Base-by-base conservation (phyloP, 352 stramenopile genomes). In the Phytopythium kandeliae region DNA sequence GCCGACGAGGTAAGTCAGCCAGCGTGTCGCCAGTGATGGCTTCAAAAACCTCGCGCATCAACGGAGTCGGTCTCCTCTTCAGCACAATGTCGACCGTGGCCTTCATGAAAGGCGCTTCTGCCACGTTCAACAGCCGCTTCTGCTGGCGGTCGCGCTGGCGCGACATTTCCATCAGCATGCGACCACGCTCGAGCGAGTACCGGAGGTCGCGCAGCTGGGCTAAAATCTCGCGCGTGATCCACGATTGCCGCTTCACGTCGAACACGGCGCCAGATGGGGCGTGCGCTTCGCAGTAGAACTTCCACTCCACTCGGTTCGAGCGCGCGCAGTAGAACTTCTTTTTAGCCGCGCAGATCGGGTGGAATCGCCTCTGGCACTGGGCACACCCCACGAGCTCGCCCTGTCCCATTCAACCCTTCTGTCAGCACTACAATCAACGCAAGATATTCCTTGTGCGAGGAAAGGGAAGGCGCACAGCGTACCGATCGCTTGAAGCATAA, bases 121-220 rank as follows among this genome's bases (percentile, higher is more conserved):
- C 87, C 0, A 82, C 17, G 53, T 81, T 85, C 33, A 92, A 54
- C 47, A 92, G 51, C 19, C 82, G 76, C 53, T 90, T 93, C 28
- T 89, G 83, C 54, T 87, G 80, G n/a, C 83, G 75, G 59, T 95
- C 85, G 34, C 85, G 82, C 47, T 93, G 85, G 10, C 82, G 76
- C 8, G 73, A 67, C 85, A 95, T 91, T 51, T 95, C 82, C 1
- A 93, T 53, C 37, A 95, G 70, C 81, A 95, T 91, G 10, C 85
- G 67, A 10, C 80, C 81, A 37, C 85, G 82, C 47, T 95, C 85
- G 12, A 92, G 63, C 0, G 80, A 83, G n/a, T 71, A 72, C 19
- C 85, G 69, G 11, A 95, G 57, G 44, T 92, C 78, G 48, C 86
- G 76, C 26, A 95, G 59, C 30, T 92, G 80, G 10, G 62, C 63